These are phyloP conservation scores for Neoboletus brunneissimus DNA, from an alignment of 768 basidiomycete species.

Conservation along the genomic window DNA sequence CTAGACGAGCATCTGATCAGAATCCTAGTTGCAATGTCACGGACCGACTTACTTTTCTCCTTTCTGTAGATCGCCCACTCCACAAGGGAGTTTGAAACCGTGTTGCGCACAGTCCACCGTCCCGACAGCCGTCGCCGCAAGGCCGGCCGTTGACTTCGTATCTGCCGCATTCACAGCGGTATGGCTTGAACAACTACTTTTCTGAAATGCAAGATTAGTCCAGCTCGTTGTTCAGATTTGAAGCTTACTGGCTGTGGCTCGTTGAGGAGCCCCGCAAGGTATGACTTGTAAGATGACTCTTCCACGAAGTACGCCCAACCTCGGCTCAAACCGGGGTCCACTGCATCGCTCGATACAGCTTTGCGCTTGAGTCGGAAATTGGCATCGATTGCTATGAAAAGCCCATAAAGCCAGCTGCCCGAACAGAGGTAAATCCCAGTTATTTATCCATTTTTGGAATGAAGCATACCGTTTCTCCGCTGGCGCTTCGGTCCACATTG, in stretches of 20 bases:
- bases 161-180: not conserved
- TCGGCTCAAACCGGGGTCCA: not conserved
- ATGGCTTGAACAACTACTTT: not conserved
- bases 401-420: not conserved
- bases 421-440: no score
- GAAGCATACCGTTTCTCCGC: not conserved
- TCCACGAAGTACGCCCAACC: not conserved
- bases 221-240: no score
- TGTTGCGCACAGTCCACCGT: not conserved
- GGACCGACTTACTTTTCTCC: not conserved
- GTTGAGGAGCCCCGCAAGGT: not conserved
- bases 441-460: no score
- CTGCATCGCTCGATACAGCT: not conserved
- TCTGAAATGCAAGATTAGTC: not conserved
- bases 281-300: not conserved
- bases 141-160: not conserved
- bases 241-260: not conserved
- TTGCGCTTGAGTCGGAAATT: not conserved
- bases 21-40: not conserved
- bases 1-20: not conserved
- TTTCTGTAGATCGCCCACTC: not conserved
- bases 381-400: not conserved
- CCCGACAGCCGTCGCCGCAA: not conserved
- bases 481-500: not conserved
- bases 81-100: not conserved